Percentiles rank a stretch among this genome's conserved stretches.
Conservation (phyloP, 208 protist species). For the Trichomonas tenax region DNA sequence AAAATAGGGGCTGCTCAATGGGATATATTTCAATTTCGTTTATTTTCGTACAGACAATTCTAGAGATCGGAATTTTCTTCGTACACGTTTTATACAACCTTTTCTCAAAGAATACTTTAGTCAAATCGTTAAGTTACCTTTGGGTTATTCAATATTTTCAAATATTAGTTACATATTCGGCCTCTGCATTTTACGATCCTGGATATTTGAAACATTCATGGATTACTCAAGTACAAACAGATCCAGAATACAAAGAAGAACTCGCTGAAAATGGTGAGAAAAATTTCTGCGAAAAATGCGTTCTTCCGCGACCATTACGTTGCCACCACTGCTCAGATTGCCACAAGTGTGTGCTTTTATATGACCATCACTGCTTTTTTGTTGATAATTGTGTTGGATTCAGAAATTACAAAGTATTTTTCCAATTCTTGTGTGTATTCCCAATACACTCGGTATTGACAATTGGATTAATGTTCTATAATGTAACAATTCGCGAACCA, state of each 20-base stretch:
- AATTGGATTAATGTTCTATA: background rate
- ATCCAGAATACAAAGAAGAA: conserved; percentile 8
- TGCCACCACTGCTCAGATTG: conserved; percentile 5
- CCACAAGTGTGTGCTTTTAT: background rate
- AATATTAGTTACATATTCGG: background rate
- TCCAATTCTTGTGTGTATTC: background rate
- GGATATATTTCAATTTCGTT: no score
- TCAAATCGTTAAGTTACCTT: background rate
- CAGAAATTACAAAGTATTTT: background rate
- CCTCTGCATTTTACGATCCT: background rate
- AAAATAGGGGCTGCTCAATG: no score
- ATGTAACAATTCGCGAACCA: background rate
- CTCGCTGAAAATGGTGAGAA: background rate
- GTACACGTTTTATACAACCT: no score
- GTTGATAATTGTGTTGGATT: conserved; percentile 17
- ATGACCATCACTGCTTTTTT: conserved; percentile 17
- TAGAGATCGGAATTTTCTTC: no score
- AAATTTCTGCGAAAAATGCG: background rate
- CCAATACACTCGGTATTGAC: background rate
- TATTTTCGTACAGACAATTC: no score
- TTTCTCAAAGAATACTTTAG: no score
- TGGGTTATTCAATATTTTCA: background rate
- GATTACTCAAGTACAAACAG: background rate
- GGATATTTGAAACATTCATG: background rate
- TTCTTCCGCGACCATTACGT: background rate